These are phyloP conservation scores for Scedosporium dehoogii DNA, from an alignment of 2,329 filamentous ascomycete genomes.

Conservation along the genomic window DNA sequence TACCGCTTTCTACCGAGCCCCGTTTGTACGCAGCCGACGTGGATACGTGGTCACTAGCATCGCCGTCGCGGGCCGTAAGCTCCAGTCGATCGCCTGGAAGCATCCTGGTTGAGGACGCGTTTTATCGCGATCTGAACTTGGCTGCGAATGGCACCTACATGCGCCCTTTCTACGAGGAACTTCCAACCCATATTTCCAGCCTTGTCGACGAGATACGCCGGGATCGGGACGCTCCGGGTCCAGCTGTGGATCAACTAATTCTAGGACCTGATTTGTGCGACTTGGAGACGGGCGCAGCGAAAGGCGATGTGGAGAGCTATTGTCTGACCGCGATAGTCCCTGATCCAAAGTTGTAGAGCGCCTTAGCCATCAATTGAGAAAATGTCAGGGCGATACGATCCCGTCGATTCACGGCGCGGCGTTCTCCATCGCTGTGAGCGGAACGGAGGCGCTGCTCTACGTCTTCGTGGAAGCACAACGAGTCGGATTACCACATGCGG, in stretches of 20 bases:
- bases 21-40: too few species aligned
- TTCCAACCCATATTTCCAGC: background rate
- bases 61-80: too few species aligned
- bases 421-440: constrained; percentile 24
- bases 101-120: too few species aligned
- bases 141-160: too few species aligned
- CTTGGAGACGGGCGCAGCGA: background rate
- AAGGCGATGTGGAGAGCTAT: background rate
- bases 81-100: too few species aligned
- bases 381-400: constrained; percentile 12
- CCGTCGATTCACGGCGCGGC: constrained; percentile 16
- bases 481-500: constrained; percentile 19
- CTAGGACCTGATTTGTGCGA: background rate
- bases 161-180: too few species aligned
- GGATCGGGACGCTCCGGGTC: background rate
- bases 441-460: constrained; percentile 21
- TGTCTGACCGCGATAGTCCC: background rate
- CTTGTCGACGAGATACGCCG: background rate
- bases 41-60: too few species aligned
- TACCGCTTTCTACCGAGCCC: too few species aligned
- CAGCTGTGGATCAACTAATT: background rate
- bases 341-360: constrained; percentile 12
- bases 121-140: too few species aligned
- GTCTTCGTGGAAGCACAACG: constrained; percentile 23
- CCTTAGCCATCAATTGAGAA: constrained; percentile 12